These are phyloP conservation scores for Serendipita vermifera DNA, from an alignment of 768 basidiomycete species.

Conservation along the genomic window DNA sequence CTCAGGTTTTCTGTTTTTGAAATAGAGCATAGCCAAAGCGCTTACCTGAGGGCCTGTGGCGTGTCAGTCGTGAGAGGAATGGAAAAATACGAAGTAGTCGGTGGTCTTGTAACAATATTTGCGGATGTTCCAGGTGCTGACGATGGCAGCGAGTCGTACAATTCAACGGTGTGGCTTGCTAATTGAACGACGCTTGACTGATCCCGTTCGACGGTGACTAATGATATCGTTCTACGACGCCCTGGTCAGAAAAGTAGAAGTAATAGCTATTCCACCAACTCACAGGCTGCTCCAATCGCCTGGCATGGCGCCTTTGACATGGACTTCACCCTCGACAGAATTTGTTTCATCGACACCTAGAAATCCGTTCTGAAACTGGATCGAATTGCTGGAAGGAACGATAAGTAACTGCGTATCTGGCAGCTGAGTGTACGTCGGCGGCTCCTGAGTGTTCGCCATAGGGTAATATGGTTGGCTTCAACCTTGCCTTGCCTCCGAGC, in stretches of 20 bases:
- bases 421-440: neutral
- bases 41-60: slow-evolving; percentile 35
- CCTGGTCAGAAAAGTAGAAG: slow-evolving; percentile 8
- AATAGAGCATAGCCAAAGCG: neutral
- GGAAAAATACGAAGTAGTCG: slow-evolving; percentile 46
- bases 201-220: slow-evolving; percentile 39
- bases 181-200: slow-evolving; percentile 54
- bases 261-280: slow-evolving; percentile 26
- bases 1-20: neutral
- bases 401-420: slow-evolving; percentile 51
- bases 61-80: slow-evolving; percentile 68
- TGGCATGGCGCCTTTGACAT: slow-evolving; percentile 56
- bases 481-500: no score
- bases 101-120: slow-evolving; percentile 14
- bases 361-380: slow-evolving; percentile 76
- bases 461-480: no score
- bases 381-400: slow-evolving; percentile 50
- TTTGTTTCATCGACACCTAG: slow-evolving; percentile 72
- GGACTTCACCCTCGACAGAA: slow-evolving; percentile 79
- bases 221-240: slow-evolving; percentile 14
- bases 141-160: slow-evolving; percentile 42
- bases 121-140: slow-evolving; percentile 32
- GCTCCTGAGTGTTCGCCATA: no score
- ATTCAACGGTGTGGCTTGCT: slow-evolving; percentile 51
- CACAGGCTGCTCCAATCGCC: slow-evolving; percentile 57